Evolutionary conservation across 106 monocot species (phyloP).

Genomic region (Dioscorea alata): DNA sequence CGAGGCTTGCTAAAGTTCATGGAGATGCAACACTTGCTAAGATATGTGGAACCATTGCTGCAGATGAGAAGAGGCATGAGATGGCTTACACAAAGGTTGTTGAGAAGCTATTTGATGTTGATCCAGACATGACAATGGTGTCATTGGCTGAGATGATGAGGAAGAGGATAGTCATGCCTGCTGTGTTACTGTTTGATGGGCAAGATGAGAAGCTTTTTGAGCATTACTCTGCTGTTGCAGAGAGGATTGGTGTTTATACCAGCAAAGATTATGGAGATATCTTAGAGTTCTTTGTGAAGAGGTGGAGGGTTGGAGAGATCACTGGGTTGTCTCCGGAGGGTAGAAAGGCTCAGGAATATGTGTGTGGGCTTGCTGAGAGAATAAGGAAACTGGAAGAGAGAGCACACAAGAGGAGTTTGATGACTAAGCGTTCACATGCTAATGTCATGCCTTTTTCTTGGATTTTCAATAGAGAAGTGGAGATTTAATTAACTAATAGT

Average conservation of each 20-base stretch:
- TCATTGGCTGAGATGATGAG: slow-evolving; percentile 6
- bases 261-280: slow-evolving; percentile 7
- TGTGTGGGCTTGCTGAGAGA: not conserved
- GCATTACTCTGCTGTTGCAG: slow-evolving; percentile 1
- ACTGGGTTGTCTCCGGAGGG: slow-evolving; percentile 2
- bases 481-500: not conserved
- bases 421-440: not conserved
- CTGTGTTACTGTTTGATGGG: not conserved
- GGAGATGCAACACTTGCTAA: not conserved
- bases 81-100: not conserved
- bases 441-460: not conserved
- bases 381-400: slow-evolving; percentile 8
- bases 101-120: not conserved
- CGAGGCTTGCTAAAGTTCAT: not conserved
- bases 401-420: not conserved
- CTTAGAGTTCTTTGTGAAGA: not conserved
- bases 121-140: not conserved
- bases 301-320: slow-evolving; percentile 1
- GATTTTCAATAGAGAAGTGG: slow-evolving; percentile 1
- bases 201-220: not conserved
- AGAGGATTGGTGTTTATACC: slow-evolving; percentile 6
- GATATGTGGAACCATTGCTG: slow-evolving; percentile 6
- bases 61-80: slow-evolving; percentile 15
- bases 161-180: slow-evolving; percentile 4
- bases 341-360: slow-evolving; percentile 4